phyloP scores from a whole-genome alignment of 2,329 filamentous ascomycete species.

The Orbilia blumenaviensis region DNA sequence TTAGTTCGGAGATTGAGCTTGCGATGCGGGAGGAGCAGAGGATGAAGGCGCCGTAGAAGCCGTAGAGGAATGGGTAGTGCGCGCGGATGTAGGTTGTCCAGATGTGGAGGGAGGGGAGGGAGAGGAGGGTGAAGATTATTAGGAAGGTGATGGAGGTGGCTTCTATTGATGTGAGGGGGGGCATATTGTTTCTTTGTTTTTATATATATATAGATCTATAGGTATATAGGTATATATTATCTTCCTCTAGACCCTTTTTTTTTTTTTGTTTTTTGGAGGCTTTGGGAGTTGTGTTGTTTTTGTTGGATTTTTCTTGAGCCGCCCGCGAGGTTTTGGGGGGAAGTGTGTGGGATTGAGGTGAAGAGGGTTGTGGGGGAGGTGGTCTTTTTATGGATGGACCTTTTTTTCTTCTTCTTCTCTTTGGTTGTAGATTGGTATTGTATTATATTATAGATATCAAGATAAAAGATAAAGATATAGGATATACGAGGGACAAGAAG shows the following conservation, averaged over 20 bases:
- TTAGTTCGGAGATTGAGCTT: slow-evolving; percentile 49
- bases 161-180: slow-evolving; percentile 39
- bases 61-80: slow-evolving; percentile 46
- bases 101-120: slow-evolving; percentile 39
- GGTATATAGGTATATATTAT: too few species aligned
- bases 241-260: too few species aligned
- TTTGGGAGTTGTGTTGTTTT: slow-evolving; percentile 25
- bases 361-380: neutral
- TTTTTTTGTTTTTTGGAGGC: too few species aligned
- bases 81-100: slow-evolving; percentile 45
- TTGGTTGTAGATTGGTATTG: too few species aligned
- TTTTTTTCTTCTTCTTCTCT: neutral
- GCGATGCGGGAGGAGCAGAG: slow-evolving; percentile 43
- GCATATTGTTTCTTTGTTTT: neutral
- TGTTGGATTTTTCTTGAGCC: slow-evolving; percentile 23
- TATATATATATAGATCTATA: too few species aligned
- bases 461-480: neutral
- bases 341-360: too few species aligned
- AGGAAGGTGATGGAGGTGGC: slow-evolving; percentile 44
- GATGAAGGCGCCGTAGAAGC: slow-evolving; percentile 52
- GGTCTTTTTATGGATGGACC: too few species aligned
- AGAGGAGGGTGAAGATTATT: slow-evolving; percentile 28
- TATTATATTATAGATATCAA: neutral
- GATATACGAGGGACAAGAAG: neutral
- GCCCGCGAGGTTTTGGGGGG: neutral